Evolutionary conservation across 2,329 filamentous ascomycete genomes (phyloP), one percentile per base, ranked within the genome.

Genomic region (Epichloe baconii): DNA sequence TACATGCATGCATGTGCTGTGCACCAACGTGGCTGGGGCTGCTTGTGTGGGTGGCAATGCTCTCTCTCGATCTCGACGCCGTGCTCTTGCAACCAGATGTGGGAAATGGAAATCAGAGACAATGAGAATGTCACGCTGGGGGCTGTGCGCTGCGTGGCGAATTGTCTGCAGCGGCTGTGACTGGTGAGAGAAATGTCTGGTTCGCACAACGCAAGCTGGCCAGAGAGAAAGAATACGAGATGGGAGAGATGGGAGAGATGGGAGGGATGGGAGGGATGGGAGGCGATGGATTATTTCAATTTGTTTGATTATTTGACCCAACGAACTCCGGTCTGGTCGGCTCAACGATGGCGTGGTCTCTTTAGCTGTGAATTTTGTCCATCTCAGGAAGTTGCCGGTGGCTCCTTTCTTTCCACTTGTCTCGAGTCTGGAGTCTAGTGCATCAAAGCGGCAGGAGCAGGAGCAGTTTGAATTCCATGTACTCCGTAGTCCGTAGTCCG

Each of bases 181-280:
- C 36, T 44, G n/a, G 43, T 41, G 19, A 44, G 43, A 50, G 19
- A 31, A 40, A 19, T 17, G 42, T 50, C 26, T 19, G 36, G 36
- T 45, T 23, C 51, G 38, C 19, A 35, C n/a, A 38, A 41, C 35
- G 37, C 34, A 23, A 46, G 37, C 19, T 23, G 49, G 21, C 34
- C 41, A 46, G 31, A 36, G 47, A 49, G 52, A 46, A 21, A 36
- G 47, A 49, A 54, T 52, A 52, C 52, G 52, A 54, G 19, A 21
- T 21, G 52, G 19, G 19, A 19, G 19, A 19, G 19, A 19, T 19
- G 19, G 19, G 19, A 19, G 19, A 19, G 19, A 2, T 19, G 52
- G 17, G 17, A 17, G 17, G 2, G 17, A 53, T 49, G 31, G 41
- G 47, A 46, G 38, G 2, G 17, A 53, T 49, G 31, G 41, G 47